Conservation (phyloP, 768 basidiomycete genomes). For the Termitomyces sp. region DNA sequence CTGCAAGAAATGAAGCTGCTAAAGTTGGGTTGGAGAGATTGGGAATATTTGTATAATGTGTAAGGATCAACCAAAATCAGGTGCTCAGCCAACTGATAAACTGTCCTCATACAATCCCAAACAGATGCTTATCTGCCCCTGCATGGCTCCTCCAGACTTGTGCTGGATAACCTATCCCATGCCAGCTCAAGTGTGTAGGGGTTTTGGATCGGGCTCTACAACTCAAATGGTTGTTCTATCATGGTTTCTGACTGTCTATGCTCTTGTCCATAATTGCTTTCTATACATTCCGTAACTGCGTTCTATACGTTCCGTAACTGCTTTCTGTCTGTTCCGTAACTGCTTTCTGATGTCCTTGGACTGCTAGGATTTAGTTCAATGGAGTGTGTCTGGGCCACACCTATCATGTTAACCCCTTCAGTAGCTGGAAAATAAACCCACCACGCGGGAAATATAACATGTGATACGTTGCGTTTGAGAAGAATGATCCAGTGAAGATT, state of each 20-base stretch:
- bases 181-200: conserved; percentile 64
- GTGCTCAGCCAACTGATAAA: not conserved
- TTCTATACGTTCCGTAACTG: not conserved
- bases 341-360: not conserved
- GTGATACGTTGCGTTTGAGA: conserved; percentile 3
- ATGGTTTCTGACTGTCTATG: not conserved
- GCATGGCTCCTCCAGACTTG: conserved; percentile 55
- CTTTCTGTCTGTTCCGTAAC: not conserved
- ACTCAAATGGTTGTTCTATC: not conserved
- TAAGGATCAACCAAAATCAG: conserved; percentile 1
- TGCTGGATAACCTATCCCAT: conserved; percentile 36
- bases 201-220: conserved; percentile 31
- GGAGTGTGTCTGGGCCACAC: not conserved
- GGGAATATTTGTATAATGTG: conserved; percentile 51
- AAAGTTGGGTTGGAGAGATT: conserved; percentile 62
- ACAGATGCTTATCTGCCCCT: conserved; percentile 16
- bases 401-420: not conserved
- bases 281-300: too few relatives aligned
- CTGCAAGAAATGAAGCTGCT: conserved; percentile 77
- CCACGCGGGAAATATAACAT: not conserved
- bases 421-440: not conserved
- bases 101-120: not conserved
- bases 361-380: not conserved
- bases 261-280: not conserved
- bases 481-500: not conserved